A percentile compares a stretch with the other conserved stretches of the same genome.
Conservation (phyloP, 768 basidiomycete genomes). For the Russula sp. region DNA sequence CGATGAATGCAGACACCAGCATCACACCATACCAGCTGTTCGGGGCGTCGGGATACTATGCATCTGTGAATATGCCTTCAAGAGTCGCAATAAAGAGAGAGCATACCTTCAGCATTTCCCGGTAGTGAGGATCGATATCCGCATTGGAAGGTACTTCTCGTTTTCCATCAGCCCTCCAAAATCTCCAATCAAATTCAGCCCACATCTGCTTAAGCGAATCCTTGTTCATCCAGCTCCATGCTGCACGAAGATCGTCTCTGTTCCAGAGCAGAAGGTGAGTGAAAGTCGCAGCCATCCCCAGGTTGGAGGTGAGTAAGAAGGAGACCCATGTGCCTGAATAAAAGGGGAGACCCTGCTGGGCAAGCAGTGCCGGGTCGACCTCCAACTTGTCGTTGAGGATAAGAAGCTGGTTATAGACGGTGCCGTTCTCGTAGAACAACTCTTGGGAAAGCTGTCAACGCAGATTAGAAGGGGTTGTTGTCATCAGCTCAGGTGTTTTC, state of each 20-base stretch:
- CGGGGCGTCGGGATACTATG: slow-evolving; percentile 33
- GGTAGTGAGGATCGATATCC: slow-evolving; percentile 44
- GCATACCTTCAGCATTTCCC: slow-evolving; percentile 45
- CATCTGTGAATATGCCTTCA: not conserved
- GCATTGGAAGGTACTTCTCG: slow-evolving; percentile 26
- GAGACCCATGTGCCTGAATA: slow-evolving; percentile 46
- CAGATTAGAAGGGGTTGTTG: not conserved
- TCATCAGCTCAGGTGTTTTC: not conserved
- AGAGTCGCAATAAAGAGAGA: not conserved
- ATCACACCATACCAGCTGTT: slow-evolving; percentile 32
- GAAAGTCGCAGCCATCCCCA: slow-evolving; percentile 45
- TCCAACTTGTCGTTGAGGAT: slow-evolving; percentile 36
- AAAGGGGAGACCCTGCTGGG: slow-evolving; percentile 40
- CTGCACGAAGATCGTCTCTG: slow-evolving; percentile 36
- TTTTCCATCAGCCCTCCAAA: slow-evolving; percentile 41
- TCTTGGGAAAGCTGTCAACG: slow-evolving; percentile 25
- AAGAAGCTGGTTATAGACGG: slow-evolving; percentile 26
- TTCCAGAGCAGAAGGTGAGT: slow-evolving; percentile 46
- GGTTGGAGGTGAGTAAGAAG: slow-evolving; percentile 39
- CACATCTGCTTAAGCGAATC: slow-evolving; percentile 33
- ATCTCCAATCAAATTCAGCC: slow-evolving; percentile 35
- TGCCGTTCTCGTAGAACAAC: slow-evolving; percentile 27
- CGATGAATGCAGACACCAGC: slow-evolving; percentile 29
- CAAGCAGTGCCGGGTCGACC: slow-evolving; percentile 38
- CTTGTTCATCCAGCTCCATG: slow-evolving; percentile 44